phyloP scores from a whole-genome alignment of 169 alveolate species.

The Plasmodium cynomolgi region DNA sequence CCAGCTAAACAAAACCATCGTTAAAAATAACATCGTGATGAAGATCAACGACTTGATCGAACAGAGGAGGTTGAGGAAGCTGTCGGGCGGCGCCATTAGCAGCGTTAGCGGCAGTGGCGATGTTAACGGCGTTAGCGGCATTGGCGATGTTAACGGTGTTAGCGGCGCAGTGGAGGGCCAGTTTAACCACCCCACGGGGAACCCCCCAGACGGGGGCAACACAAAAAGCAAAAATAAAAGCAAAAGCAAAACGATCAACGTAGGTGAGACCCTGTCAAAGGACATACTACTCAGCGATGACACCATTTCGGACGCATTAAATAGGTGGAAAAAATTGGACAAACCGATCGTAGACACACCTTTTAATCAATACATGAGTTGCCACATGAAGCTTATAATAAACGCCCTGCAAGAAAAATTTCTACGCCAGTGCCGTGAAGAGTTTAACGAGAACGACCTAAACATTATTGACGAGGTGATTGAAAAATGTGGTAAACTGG shows the following conservation, averaged over 20 bases:
- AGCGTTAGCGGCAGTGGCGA: not conserved
- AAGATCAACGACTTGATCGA: constrained; percentile 68
- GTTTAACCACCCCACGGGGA: not conserved
- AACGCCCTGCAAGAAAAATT: constrained; percentile 13
- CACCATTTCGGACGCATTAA: constrained; percentile 70
- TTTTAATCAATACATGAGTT: constrained; percentile 38
- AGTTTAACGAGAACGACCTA: constrained; percentile 32
- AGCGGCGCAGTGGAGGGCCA: not conserved
- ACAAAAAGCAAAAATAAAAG: not conserved
- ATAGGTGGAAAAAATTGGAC: constrained; percentile 56
- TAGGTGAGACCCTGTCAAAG: not conserved
- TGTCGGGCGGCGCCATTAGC: not conserved
- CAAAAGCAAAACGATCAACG: not conserved
- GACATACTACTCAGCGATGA: constrained; percentile 64
- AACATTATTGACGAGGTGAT: constrained; percentile 53
- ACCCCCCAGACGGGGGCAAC: not conserved
- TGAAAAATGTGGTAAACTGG: not conserved
- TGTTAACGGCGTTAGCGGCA: not conserved
- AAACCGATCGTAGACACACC: not conserved
- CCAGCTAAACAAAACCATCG: constrained; percentile 77
- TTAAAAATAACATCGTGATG: constrained; percentile 68
- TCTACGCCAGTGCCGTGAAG: constrained; percentile 11
- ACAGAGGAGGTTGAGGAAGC: constrained; percentile 36
- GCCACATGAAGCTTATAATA: constrained; percentile 20
- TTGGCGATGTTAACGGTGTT: too few species aligned